Evolutionary conservation across 2,329 filamentous ascomycete species (phyloP).

Genomic region (Didymellaceae sp.): DNA sequence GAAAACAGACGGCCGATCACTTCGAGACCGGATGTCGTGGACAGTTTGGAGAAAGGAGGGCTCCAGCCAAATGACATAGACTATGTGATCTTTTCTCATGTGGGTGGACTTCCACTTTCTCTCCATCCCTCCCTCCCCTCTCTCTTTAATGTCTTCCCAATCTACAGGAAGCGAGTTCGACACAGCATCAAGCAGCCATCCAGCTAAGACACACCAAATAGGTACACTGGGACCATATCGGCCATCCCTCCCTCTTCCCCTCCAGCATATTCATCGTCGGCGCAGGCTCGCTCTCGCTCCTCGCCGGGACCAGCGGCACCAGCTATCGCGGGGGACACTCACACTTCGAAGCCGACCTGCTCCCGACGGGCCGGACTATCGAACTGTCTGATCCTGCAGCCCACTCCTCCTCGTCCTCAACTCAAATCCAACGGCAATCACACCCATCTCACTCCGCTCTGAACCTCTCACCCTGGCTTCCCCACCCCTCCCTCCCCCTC

Average conservation of each 20-base stretch:
- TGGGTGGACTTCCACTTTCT: conserved; percentile 23
- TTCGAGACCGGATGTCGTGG: conserved; percentile 50
- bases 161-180: too few species aligned
- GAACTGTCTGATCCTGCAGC: conserved; percentile 49
- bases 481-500: conserved; percentile 55
- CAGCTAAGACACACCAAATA: conserved; percentile 12
- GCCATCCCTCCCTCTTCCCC: conserved; percentile 49
- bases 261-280: conserved; percentile 51
- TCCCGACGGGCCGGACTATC: conserved; percentile 52
- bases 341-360: conserved; percentile 53
- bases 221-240: conserved; percentile 54
- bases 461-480: conserved; percentile 50
- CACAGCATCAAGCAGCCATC: not conserved
- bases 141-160: too few species aligned
- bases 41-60: conserved; percentile 47
- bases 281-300: conserved; percentile 32
- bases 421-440: not conserved
- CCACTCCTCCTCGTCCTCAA: not conserved
- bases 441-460: not conserved
- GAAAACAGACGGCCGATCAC: conserved; percentile 53
- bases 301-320: conserved; percentile 29
- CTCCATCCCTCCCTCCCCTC: too few species aligned
- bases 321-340: conserved; percentile 43
- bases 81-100: conserved; percentile 52
- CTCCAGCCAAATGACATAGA: conserved; percentile 50